Evolutionary conservation across 2,329 filamentous ascomycete species (phyloP).

Genomic region (Aspergillus intermedius): DNA sequence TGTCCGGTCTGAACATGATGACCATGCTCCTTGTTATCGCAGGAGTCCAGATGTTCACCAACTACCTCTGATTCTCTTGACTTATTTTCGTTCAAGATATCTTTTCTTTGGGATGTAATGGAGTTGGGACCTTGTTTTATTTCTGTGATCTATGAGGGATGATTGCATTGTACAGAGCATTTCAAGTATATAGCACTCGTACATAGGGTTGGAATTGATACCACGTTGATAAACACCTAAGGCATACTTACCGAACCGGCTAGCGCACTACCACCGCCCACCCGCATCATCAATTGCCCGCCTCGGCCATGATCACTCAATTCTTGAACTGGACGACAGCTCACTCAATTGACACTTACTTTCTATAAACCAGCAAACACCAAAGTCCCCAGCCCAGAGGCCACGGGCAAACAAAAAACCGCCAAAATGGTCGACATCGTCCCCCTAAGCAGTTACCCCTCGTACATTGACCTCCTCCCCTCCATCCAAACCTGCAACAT

Average conservation of each 20-base stretch:
- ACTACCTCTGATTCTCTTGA: conserved; percentile 13
- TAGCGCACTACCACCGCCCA: no score
- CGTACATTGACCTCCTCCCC: conserved; percentile 76
- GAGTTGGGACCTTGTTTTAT: background rate
- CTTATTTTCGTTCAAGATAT: background rate
- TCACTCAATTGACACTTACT: no score
- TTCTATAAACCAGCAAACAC: no score
- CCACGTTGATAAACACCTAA: no score
- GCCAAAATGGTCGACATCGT: conserved; percentile 44
- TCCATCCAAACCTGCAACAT: conserved; percentile 96
- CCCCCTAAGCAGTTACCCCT: conserved; percentile 41
- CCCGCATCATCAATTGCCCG: no score
- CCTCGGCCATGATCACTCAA: no score
- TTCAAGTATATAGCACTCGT: background rate
- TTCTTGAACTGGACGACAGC: no score
- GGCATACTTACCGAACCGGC: no score
- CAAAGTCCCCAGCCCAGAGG: no score
- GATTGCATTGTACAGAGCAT: background rate
- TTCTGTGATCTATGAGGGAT: background rate
- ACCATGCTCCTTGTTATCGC: conserved; percentile 16
- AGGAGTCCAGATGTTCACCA: conserved; percentile 17
- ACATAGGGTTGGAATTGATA: background rate
- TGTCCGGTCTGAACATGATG: conserved; percentile 14
- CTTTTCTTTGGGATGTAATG: background rate
- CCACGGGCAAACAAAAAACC: background rate